Evolutionary conservation across 2,329 filamentous ascomycete species (phyloP).

Genomic region (Biscogniauxia mediterranea): DNA sequence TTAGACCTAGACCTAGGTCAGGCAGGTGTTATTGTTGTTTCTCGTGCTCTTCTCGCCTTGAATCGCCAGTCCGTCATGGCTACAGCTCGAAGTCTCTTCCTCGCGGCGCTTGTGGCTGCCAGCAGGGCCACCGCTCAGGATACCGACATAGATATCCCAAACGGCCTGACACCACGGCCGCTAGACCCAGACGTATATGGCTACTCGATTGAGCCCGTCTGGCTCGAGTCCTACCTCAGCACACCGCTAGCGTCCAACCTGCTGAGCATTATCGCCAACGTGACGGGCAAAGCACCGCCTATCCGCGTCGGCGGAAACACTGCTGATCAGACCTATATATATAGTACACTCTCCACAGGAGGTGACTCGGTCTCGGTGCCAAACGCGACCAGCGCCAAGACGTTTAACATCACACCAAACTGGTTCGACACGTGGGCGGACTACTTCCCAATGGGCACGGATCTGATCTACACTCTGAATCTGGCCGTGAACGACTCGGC

Average conservation of each 20-base stretch:
- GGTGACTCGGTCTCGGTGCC: slow-evolving; percentile 30
- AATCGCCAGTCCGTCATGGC: slow-evolving; percentile 4
- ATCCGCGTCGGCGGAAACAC: slow-evolving; percentile 37
- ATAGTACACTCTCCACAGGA: slow-evolving; percentile 27
- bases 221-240: slow-evolving; percentile 31
- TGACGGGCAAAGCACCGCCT: slow-evolving; percentile 32
- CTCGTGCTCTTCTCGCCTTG: neutral
- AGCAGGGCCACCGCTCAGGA: slow-evolving; percentile 17
- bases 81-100: slow-evolving; percentile 7
- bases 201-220: slow-evolving; percentile 36
- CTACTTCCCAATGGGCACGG: slow-evolving; percentile 34
- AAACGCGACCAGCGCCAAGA: slow-evolving; percentile 18
- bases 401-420: slow-evolving; percentile 33
- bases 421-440: slow-evolving; percentile 33
- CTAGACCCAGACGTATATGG: slow-evolving; percentile 32
- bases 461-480: slow-evolving; percentile 35
- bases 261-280: slow-evolving; percentile 25
- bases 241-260: slow-evolving; percentile 30
- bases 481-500: slow-evolving; percentile 31
- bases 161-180: slow-evolving; percentile 24
- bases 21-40: neutral
- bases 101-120: slow-evolving; percentile 10
- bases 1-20: neutral
- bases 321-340: slow-evolving; percentile 34
- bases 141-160: slow-evolving; percentile 23